Evolutionary conservation across 805 yeast genomes (phyloP).

Genomic region (Yamadazyma sp.): DNA sequence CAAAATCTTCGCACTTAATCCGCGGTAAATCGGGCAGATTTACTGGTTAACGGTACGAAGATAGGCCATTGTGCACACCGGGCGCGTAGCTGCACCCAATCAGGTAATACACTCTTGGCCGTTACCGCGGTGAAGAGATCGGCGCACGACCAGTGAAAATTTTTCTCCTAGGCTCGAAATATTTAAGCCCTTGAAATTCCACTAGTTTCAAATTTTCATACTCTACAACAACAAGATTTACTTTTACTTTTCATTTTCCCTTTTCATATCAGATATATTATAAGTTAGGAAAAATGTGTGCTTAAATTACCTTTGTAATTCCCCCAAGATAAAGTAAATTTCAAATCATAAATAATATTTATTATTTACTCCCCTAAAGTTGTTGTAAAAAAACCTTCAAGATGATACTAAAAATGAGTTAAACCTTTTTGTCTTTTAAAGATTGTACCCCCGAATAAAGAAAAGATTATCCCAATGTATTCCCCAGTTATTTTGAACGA

Average conservation of each 20-base stretch:
- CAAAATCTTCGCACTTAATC: conserved; percentile 3
- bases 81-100: background rate
- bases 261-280: conserved; percentile 2
- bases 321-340: conserved; percentile 4
- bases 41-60: conserved; percentile 1
- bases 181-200: conserved; percentile 6
- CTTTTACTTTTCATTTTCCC: conserved; percentile 6
- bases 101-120: background rate
- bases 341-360: conserved; percentile 7
- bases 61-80: background rate
- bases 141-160: conserved; percentile 9
- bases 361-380: conserved; percentile 9
- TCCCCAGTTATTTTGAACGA: conserved; percentile 18
- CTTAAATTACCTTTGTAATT: conserved; percentile 9
- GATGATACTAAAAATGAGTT: conserved; percentile 13
- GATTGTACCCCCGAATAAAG: conserved; percentile 7
- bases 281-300: conserved; percentile 12
- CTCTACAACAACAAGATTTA: conserved; percentile 10
- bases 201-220: conserved; percentile 3
- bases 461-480: conserved; percentile 12
- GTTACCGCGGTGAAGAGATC: conserved; percentile 2
- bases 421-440: conserved; percentile 9
- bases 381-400: conserved; percentile 9
- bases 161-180: conserved; percentile 4
- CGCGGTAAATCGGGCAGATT: background rate